These are phyloP conservation scores for Bruguiera sexangula DNA, from an alignment of 345 rosid species.

Conservation along the genomic window DNA sequence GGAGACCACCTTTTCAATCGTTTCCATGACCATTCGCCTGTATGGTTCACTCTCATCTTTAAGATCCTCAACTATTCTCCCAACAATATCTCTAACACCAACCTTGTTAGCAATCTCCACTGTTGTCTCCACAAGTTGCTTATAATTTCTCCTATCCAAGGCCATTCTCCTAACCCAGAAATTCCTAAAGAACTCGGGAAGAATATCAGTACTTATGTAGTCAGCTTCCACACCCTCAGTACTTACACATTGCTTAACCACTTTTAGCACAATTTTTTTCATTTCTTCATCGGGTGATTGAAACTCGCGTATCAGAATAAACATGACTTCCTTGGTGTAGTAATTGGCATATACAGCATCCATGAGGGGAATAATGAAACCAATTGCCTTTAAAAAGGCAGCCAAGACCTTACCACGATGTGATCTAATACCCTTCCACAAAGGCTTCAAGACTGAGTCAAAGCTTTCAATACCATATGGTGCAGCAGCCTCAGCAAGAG, in stretches of 20 bases:
- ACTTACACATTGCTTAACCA: slow-evolving; percentile 97
- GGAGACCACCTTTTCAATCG: slow-evolving; percentile 92
- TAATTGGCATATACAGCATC: slow-evolving; percentile 94
- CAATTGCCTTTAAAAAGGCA: slow-evolving; percentile 99
- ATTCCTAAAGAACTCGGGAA: slow-evolving; percentile 84
- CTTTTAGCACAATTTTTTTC: slow-evolving; percentile 97
- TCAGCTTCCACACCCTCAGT: slow-evolving; percentile 97
- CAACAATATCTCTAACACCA: slow-evolving; percentile 94
- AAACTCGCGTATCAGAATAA: slow-evolving; percentile 91
- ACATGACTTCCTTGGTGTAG: slow-evolving; percentile 96
- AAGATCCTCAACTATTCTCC: slow-evolving; percentile 85
- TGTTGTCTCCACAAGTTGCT: slow-evolving; percentile 93
- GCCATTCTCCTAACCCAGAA: slow-evolving; percentile 99
- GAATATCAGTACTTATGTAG: slow-evolving; percentile 83
- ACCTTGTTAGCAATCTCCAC: slow-evolving; percentile 96
- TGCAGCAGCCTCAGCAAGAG: slow-evolving; percentile 99
- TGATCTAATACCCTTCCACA: slow-evolving; percentile 98
- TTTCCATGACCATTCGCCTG: slow-evolving; percentile 98
- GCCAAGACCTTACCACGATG: slow-evolving; percentile 99
- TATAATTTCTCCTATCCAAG: slow-evolving; percentile 86
- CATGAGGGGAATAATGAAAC: slow-evolving; percentile 96
- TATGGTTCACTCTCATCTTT: slow-evolving; percentile 96
- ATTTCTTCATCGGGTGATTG: slow-evolving; percentile 99
- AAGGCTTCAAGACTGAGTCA: slow-evolving; percentile 90
- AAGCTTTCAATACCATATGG: slow-evolving; percentile 99